Percentiles rank a stretch among this genome's conserved stretches.
Evolutionary conservation across 768 basidiomycete species (phyloP).

Genomic region (Mycena albidolilacea): DNA sequence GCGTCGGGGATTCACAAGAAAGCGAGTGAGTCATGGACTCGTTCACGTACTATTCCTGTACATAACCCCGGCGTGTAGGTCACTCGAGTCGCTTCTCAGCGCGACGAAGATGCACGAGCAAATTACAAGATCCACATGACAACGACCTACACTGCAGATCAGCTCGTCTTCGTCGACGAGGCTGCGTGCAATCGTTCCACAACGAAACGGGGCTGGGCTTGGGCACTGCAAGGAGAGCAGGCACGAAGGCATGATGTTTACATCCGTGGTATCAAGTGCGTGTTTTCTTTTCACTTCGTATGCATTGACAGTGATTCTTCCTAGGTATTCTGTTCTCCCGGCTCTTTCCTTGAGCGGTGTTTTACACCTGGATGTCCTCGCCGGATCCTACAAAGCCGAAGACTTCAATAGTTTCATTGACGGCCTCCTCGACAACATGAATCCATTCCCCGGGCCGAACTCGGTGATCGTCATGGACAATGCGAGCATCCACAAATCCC

Average conservation of each 20-base stretch:
- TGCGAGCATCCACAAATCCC: no score
- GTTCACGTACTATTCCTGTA: not conserved
- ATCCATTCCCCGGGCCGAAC: no score
- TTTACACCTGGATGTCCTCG: no score
- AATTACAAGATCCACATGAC: slow-evolving; percentile 32
- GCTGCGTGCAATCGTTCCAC: slow-evolving; percentile 12
- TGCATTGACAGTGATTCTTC: not conserved
- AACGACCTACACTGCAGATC: slow-evolving; percentile 36
- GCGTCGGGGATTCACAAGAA: slow-evolving; percentile 28
- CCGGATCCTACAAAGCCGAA: no score
- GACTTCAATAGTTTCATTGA: no score
- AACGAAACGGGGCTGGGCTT: slow-evolving; percentile 9
- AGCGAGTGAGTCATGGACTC: not conserved
- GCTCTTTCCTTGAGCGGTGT: no score
- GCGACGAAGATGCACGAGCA: slow-evolving; percentile 32
- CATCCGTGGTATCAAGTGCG: slow-evolving; percentile 27
- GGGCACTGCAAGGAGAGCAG: slow-evolving; percentile 6
- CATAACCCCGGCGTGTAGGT: slow-evolving; percentile 9
- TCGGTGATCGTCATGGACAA: no score
- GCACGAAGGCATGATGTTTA: slow-evolving; percentile 14
- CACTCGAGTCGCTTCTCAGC: slow-evolving; percentile 38
- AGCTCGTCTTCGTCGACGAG: slow-evolving; percentile 53
- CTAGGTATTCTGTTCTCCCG: slow-evolving; percentile 51
- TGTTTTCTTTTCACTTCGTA: not conserved
- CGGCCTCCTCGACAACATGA: no score